Base-by-base conservation (phyloP, 495 filamentous ascomycete species). In the Penicillium egyptiacum region DNA sequence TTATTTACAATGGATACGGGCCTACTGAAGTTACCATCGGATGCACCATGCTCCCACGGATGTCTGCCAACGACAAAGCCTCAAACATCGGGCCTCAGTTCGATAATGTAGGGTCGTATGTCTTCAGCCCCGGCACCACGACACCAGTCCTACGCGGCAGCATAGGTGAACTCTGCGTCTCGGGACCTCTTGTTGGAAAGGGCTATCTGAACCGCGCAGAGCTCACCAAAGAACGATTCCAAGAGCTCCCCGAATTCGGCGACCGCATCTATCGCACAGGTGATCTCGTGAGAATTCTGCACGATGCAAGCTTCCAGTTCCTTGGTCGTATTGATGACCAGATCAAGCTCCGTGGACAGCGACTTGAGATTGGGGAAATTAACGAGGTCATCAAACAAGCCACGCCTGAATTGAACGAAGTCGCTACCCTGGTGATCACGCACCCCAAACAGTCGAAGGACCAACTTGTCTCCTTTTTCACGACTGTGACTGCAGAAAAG, bases 11-110 rank as follows among this genome's bases (percentile, higher is more conserved):
- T 48, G 76, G 76, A 3, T 89, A 89, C 51, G 92, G 92, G 5
- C 92, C 92, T 2, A 96, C 92, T 0, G 92, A 97, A 67, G 85
- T 88, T 0, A 96, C 92, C 0, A 96, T 97, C 61, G 92, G 92
- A 4, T 86, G 88, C 42, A 91, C 91, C 70, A 91, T 86, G 57
- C 64, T 69, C 22, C 83, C 86, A 10, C 80, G 86, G 35, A 88
- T 96, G 35, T 85, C 85, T 1, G 61, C 70, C 20, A 84, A 84
- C 48, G 90, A 88, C 8, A 88, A 88, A 50, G 76, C 90, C 2
- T 87, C 88, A 3, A 96, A 96, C 70, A 96, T 97, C 58, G 92
- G 92, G 0, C 80, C 74, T 20, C 89, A 91, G 56, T 91, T 96
- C 56, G 79, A 85, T 50, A 93, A 95, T 49, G 91, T 94, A 7